Evolutionary conservation across 2,329 filamentous ascomycete genomes (phyloP), one percentile per base, ranked within the genome.

Genomic region (Fusarium poae): DNA sequence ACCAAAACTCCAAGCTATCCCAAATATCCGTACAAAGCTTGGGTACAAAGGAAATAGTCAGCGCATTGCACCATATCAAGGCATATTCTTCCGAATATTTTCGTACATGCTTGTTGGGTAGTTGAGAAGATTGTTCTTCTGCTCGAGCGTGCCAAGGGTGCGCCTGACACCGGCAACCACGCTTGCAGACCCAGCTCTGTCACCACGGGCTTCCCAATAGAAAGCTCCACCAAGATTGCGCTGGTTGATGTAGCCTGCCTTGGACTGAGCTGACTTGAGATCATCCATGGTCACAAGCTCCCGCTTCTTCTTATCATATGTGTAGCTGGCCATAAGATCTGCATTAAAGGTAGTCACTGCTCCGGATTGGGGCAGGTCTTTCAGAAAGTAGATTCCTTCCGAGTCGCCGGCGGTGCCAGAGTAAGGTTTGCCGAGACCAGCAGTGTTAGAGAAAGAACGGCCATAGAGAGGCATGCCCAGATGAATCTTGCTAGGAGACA

Each of bases 131-230:
- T 91, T 91, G 32, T 74, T 64, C 13, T 77, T 79, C 44, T 74
- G 71, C 25, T 90, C 88, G 13, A 90, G 76, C 4, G 67, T 68
- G 9, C 83, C 83, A 65, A 90, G 77, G 5, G 72, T 75, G 39
- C 78, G 78, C 4, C 84, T 82, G 65, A 87, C 75, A 10, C 84
- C 84, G 20, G 79, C 77, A 21, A 92, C 87, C 66, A 96, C 79
- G 72, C 91, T 93, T 21, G 72, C 66, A 2, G 72, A 74, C 32
- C 82, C 85, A 1, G 65, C 71, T 67, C 78, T 81, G 73, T 97
- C 93, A 15, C 88, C 89, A 68, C 88, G 91, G 12, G 88, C 90
- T 78, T 97, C 92, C 93, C 93, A 97, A 86, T 91, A 97, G 83
- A 96, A 92, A 1, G 87, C 89, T 15, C 93, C 93, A 2, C 91